Conservation (phyloP, 2,329 filamentous ascomycete species). For the Xylariaceae sp. region DNA sequence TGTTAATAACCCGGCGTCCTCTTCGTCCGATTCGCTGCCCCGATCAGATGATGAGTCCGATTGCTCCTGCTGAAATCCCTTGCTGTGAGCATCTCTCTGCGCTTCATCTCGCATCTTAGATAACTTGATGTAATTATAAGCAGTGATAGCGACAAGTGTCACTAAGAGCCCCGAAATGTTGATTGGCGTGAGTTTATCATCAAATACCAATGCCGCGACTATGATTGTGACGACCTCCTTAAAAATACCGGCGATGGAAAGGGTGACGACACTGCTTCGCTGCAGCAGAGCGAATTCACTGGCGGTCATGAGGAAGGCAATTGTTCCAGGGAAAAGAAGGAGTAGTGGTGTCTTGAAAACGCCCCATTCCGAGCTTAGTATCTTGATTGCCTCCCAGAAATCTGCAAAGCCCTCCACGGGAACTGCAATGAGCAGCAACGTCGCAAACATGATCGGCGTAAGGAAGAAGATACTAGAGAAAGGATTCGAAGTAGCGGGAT, state of each 20-base stretch:
- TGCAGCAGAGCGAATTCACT: constrained; percentile 95
- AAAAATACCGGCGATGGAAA: constrained; percentile 97
- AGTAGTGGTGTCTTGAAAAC: constrained; percentile 70
- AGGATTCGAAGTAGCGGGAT: constrained; percentile 93
- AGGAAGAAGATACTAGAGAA: constrained; percentile 98
- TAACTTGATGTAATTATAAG: constrained; percentile 96
- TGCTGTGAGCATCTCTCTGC: constrained; percentile 56
- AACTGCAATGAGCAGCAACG: constrained; percentile 79
- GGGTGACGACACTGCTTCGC: constrained; percentile 92
- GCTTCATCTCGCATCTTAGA: constrained; percentile 85
- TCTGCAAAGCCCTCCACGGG: constrained; percentile 81
- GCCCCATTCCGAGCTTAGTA: constrained; percentile 73
- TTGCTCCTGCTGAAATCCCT: constrained; percentile 41
- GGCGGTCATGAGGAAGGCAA: constrained; percentile 96
- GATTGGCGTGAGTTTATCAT: constrained; percentile 84
- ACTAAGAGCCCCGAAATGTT: constrained; percentile 88
- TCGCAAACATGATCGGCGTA: constrained; percentile 94
- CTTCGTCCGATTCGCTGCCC: constrained; percentile 52
- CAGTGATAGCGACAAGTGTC: constrained; percentile 83
- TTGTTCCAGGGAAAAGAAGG: constrained; percentile 84
- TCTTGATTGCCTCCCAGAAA: constrained; percentile 69
- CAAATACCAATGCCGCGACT: constrained; percentile 85
- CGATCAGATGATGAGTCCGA: constrained; percentile 47
- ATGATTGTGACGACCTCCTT: constrained; percentile 98
- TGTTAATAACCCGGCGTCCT: constrained; percentile 53